A percentile compares a stretch with the other conserved stretches of the same genome.
phyloP scores from a whole-genome alignment of 257 asterid species.

The Solanum paucissectum region DNA sequence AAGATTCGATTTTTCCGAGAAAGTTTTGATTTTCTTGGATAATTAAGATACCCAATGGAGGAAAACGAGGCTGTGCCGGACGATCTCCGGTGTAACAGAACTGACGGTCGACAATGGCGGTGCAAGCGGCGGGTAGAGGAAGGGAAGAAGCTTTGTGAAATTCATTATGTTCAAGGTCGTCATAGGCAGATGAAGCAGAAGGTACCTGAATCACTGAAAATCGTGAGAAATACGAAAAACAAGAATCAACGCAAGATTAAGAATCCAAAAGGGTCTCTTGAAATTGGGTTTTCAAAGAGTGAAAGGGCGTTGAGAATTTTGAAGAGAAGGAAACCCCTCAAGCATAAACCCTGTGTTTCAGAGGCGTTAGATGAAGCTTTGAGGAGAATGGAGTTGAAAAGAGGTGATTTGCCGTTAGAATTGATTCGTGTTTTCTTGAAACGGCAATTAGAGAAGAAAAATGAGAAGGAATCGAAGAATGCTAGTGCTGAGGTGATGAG shows the following conservation, averaged over 20 bases:
- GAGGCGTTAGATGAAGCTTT: slow-evolving; percentile 82
- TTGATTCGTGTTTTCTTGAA: slow-evolving; percentile 69
- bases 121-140: slow-evolving; percentile 73
- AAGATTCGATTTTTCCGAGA: background rate
- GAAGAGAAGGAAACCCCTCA: slow-evolving; percentile 22
- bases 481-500: slow-evolving; percentile 28
- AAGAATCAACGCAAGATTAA: slow-evolving; percentile 21
- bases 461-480: slow-evolving; percentile 36
- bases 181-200: slow-evolving; percentile 74
- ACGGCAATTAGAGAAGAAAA: slow-evolving; percentile 80
- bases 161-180: slow-evolving; percentile 77
- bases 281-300: slow-evolving; percentile 22
- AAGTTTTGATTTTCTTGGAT: background rate
- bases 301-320: slow-evolving; percentile 18
- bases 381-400: slow-evolving; percentile 72
- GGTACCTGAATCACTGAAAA: slow-evolving; percentile 82
- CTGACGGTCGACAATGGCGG: slow-evolving; percentile 99
- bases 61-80: slow-evolving; percentile 67
- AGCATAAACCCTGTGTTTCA: slow-evolving; percentile 34
- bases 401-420: slow-evolving; percentile 84
- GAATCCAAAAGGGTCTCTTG: slow-evolving; percentile 14
- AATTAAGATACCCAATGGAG: background rate
- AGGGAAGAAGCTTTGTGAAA: slow-evolving; percentile 78
- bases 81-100: slow-evolving; percentile 82
- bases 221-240: slow-evolving; percentile 50